Evolutionary conservation across 169 alveolate species (phyloP).

Genomic region (Plasmodium falciparum): DNA sequence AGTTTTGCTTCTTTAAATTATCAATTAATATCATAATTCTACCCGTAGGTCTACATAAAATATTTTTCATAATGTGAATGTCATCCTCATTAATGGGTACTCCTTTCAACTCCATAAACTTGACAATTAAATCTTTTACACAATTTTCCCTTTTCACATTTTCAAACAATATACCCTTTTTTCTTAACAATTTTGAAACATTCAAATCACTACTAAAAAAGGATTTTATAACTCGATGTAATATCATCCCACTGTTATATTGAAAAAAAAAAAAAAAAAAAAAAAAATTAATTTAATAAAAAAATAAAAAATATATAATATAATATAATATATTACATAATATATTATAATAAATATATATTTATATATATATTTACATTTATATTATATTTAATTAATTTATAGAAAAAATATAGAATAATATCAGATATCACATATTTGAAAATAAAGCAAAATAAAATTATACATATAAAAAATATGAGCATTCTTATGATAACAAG

Average conservation of each 20-base stretch:
- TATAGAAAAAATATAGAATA: too few relatives aligned
- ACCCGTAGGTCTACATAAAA: conserved; percentile 84
- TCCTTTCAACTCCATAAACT: conserved; percentile 77
- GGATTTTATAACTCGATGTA: conserved; percentile 9
- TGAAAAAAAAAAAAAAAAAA: conserved; percentile 2
- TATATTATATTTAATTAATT: background rate
- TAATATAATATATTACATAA: too few relatives aligned
- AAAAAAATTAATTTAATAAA: too few relatives aligned
- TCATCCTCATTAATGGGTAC: conserved; percentile 78
- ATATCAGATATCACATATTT: too few relatives aligned
- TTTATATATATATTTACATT: background rate
- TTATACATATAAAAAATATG: too few relatives aligned
- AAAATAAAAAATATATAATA: too few relatives aligned
- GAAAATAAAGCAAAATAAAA: too few relatives aligned
- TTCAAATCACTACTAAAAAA: conserved; percentile 55
- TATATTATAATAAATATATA: too few relatives aligned
- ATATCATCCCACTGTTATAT: background rate
- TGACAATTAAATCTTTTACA: conserved; percentile 49
- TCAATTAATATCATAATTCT: conserved; percentile 81
- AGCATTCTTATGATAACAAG: too few relatives aligned
- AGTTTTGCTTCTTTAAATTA: conserved; percentile 79
- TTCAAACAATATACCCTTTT: conserved; percentile 67
- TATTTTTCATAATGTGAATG: conserved; percentile 83
- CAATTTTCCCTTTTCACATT: conserved; percentile 73
- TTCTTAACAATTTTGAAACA: conserved; percentile 42